Conservation (phyloP, 2,329 filamentous ascomycete species). For the Xylariaceae sp. region DNA sequence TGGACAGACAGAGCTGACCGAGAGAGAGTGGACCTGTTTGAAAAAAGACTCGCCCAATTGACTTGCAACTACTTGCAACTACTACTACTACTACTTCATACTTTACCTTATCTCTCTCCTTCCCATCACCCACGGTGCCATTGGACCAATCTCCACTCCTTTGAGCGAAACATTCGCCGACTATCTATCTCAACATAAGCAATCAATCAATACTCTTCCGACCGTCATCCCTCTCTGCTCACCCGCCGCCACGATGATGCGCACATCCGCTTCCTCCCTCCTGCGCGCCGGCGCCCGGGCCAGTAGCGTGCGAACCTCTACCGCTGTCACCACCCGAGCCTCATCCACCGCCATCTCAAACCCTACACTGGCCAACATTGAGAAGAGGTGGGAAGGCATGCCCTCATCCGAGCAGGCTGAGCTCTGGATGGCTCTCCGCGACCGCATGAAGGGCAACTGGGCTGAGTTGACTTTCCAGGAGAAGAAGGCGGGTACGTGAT, state of each 20-base stretch:
- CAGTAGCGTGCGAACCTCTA: slow-evolving; percentile 33
- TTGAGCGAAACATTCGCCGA: no score
- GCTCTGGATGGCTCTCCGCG: slow-evolving; percentile 95
- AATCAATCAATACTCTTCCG: slow-evolving; percentile 8
- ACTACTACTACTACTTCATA: slow-evolving; percentile 14
- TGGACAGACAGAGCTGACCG: no score
- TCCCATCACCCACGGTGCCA: slow-evolving; percentile 20
- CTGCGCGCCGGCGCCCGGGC: slow-evolving; percentile 45
- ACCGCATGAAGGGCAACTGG: slow-evolving; percentile 99
- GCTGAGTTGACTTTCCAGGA: slow-evolving; percentile 90
- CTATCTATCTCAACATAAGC: slow-evolving; percentile 1
- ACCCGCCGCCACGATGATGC: slow-evolving; percentile 44
- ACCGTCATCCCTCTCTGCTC: not conserved
- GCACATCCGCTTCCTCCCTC: slow-evolving; percentile 49
- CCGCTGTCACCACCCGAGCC: slow-evolving; percentile 45
- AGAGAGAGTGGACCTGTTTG: slow-evolving; percentile 21
- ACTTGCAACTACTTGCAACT: slow-evolving; percentile 9
- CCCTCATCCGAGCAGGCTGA: slow-evolving; percentile 98
- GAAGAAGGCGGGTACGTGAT: slow-evolving; percentile 94
- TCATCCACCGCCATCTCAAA: slow-evolving; percentile 94
- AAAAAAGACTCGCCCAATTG: slow-evolving; percentile 26
- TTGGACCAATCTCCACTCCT: slow-evolving; percentile 27
- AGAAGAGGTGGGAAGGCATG: slow-evolving; percentile 99
- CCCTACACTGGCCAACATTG: slow-evolving; percentile 94
- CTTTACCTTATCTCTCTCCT: slow-evolving; percentile 6